Base-by-base conservation (phyloP, 257 asterid species). In the Salvia splendens region DNA sequence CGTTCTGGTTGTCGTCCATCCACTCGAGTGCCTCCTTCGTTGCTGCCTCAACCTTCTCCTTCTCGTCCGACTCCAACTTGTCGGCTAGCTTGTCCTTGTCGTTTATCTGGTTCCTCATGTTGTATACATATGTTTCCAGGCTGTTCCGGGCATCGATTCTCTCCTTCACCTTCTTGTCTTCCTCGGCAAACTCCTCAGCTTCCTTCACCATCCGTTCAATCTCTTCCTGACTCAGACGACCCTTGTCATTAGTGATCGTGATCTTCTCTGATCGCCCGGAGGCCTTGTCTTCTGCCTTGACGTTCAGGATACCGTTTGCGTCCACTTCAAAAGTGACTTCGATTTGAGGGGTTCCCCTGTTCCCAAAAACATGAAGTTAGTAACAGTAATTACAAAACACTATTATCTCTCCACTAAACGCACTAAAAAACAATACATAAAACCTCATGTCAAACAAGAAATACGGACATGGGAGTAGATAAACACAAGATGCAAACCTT, bases 241-340 rank as follows among this genome's bases (percentile, higher is more conserved):
- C 99, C 68, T 90, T 93, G 82, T 93, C 99, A 6, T 93, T 93
- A 65, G 97, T 88, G 83, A 93, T 93, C 14, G 97, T 93, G 77
- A 93, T 93, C 85, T 86, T 90, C 78, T 93, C 96, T 4, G 95
- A 75, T 69, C 80, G 74, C 2, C 99, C 97, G 1, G 97, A 86
- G 56, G 92, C 99, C 75, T 90, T 93, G 87, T 93, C 99, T 73
- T 93, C 97, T 1, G 99, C 99, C 87, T 81, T 93, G 6, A 93
- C 99, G 15, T 88, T 90, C 50, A 93, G 79, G 40, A 93, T 93
- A 38, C 97, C 96, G 35, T 93, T 93, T 65, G 95, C 97, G 66
- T 93, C 99, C 0, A 90, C 99, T 76, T 93, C 99, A 15, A 93
- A 93, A 24, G 96, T 93, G 16, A 93, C 96, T 71, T 93, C 97